Conservation (phyloP, 257 asterid genomes). For the Linderniella brevidens region DNA sequence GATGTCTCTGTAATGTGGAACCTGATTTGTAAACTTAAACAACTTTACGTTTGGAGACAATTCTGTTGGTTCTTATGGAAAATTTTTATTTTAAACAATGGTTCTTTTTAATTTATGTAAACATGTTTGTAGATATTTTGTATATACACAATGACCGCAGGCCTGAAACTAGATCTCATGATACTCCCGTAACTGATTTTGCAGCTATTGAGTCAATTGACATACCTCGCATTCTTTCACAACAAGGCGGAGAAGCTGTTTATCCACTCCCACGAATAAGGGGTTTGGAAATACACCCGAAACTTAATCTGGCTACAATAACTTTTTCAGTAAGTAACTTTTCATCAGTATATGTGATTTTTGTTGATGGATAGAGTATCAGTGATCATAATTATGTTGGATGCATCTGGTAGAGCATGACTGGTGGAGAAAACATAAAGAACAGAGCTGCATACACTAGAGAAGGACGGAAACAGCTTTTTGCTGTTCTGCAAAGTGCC, state of each 20-base stretch:
- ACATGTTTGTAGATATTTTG: too few relatives aligned
- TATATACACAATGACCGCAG: too few relatives aligned
- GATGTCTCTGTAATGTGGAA: too few relatives aligned
- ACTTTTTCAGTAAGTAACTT: conserved; percentile 62
- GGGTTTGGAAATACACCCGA: conserved; percentile 85
- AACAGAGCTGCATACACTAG: conserved; percentile 81
- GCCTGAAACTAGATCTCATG: too few relatives aligned
- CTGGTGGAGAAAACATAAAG: conserved; percentile 70
- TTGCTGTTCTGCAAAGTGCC: conserved; percentile 95
- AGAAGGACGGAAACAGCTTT: conserved; percentile 93
- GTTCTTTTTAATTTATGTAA: too few relatives aligned
- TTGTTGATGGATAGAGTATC: conserved; percentile 8
- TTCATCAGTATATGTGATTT: conserved; percentile 7
- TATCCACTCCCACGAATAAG: conserved; percentile 89
- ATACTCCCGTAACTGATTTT: conserved; percentile 13
- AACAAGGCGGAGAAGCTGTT: conserved; percentile 99
- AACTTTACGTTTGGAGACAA: too few relatives aligned
- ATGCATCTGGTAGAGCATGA: conserved; percentile 32
- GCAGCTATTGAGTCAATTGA: conserved; percentile 92
- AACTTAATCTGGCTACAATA: conserved; percentile 71
- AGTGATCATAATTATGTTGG: too few relatives aligned
- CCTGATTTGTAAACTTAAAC: too few relatives aligned
- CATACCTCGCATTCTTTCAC: conserved; percentile 90
- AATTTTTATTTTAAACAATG: too few relatives aligned
- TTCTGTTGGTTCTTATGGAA: too few relatives aligned